Evolutionary conservation across 176 grass and related monocot species (phyloP), one percentile per base, ranked within the genome.

Genomic region (Carex kokanica): DNA sequence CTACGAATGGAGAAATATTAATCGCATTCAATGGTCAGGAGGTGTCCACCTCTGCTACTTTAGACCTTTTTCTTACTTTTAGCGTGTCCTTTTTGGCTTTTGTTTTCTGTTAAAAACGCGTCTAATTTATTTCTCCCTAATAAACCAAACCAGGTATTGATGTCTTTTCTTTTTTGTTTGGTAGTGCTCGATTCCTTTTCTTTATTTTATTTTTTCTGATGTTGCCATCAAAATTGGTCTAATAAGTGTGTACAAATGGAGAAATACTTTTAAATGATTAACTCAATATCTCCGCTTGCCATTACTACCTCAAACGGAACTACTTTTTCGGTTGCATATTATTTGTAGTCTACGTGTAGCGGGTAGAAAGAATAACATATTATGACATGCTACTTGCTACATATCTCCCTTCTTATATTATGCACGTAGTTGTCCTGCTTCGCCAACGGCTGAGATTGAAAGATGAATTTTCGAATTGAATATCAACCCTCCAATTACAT

Each of bases 21-120:
- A 29, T 27, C 10, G 21, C 12, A 25, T 75, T 75, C 17, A 75
- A 52, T 75, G 45, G 71, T 25, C 71, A 52, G 71, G 71, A 52
- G 20, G 43, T 43, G 10, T 25, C 45, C 21, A 52, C 47, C 73
- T 77, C 73, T 32, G 47, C 73, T 52, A 74, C 49, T 17, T 27
- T 77, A 24, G 12, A 53, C 43, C 10, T 49, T 51, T 74, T 51
- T 51, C 43, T 51, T 20, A 52, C 70, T 74, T 74, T 73, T 74
- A 52, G 45, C 45, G 43, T 52, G 15, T 49, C 10, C 43, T 74
- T 74, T 74, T 52, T 52, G 20, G 20, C 70, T 51, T 51, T 74
- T 51, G 1, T 52, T 49, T 27, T 74, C 43, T 74, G 70, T 74
- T 74, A 74, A 74, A 51, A 74, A 74, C 70, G 21, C 70, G 43